phyloP scores from a whole-genome alignment of 1,139 yeast species.

The Yamadazyma spencermartinsiae region DNA sequence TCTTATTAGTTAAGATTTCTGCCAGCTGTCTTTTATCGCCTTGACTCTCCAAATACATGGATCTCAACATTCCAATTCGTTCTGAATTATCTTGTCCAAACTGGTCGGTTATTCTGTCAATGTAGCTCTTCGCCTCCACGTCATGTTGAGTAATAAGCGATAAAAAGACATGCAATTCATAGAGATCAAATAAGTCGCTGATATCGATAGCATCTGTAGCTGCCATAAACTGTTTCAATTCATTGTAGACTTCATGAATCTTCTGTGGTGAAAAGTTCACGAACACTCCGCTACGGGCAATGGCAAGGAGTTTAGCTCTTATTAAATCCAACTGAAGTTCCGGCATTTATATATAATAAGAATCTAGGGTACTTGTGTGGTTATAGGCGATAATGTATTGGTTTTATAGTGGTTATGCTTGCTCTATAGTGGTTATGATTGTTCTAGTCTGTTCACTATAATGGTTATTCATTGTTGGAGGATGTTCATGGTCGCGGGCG shows the following conservation, averaged over 20 bases:
- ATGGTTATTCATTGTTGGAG: no score
- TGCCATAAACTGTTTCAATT: slow-evolving; percentile 32
- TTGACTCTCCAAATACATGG: slow-evolving; percentile 58
- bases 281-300: slow-evolving; percentile 36
- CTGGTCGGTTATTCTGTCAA: slow-evolving; percentile 66
- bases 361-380: background rate
- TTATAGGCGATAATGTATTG: no score
- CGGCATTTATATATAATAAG: background rate
- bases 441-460: no score
- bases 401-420: no score
- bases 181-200: slow-evolving; percentile 55
- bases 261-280: slow-evolving; percentile 38
- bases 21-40: slow-evolving; percentile 39
- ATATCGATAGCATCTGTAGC: slow-evolving; percentile 36
- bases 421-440: no score
- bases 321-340: background rate
- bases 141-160: slow-evolving; percentile 66
- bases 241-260: slow-evolving; percentile 30
- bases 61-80: slow-evolving; percentile 55
- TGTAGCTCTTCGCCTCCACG: slow-evolving; percentile 63
- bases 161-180: slow-evolving; percentile 73
- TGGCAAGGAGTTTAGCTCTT: slow-evolving; percentile 23
- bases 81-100: slow-evolving; percentile 50
- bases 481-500: no score
- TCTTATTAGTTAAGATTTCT: slow-evolving; percentile 35